Evolutionary conservation across 2,329 filamentous ascomycete genomes (phyloP).

Genomic region (Knufia fluminis): DNA sequence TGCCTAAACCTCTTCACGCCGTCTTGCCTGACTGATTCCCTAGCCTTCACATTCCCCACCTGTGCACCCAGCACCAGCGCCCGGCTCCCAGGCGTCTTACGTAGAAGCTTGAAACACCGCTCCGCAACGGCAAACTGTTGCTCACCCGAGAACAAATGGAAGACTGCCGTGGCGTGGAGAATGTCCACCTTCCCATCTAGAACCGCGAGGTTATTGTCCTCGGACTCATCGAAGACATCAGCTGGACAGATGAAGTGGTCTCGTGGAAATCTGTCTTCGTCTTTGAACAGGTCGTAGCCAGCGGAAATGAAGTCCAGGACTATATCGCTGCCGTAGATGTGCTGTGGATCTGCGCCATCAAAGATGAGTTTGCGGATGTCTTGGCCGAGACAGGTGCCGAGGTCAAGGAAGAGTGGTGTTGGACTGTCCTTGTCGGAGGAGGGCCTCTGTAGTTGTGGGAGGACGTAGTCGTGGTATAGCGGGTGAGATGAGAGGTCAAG

Average conservation of each 20-base stretch:
- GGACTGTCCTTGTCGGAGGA: background rate
- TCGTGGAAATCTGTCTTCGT: conserved; percentile 26
- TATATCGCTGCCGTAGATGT: conserved; percentile 30
- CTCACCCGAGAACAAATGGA: conserved; percentile 34
- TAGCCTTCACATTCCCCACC: conserved; percentile 18
- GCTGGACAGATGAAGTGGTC: conserved; percentile 31
- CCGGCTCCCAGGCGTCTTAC: conserved; percentile 6
- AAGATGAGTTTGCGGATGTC: conserved; percentile 35
- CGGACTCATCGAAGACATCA: conserved; percentile 23
- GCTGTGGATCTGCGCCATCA: conserved; percentile 42
- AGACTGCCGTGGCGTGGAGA: conserved; percentile 31
- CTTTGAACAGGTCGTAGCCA: conserved; percentile 36
- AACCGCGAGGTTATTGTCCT: conserved; percentile 12
- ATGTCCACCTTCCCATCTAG: conserved; percentile 26
- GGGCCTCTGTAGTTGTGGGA: conserved; percentile 17
- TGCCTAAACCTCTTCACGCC: conserved; percentile 18
- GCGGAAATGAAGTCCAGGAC: conserved; percentile 31
- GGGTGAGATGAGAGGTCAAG: conserved; percentile 29
- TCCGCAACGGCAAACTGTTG: conserved; percentile 25
- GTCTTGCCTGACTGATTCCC: conserved; percentile 14
- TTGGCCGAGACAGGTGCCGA: conserved; percentile 38
- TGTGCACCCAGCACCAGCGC: conserved; percentile 23
- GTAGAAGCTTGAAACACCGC: conserved; percentile 18
- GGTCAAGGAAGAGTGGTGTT: conserved; percentile 30
- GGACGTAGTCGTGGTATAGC: conserved; percentile 24